Evolutionary conservation across 805 yeast species (phyloP).

Genomic region (Nakazawaea wyomingensis): DNA sequence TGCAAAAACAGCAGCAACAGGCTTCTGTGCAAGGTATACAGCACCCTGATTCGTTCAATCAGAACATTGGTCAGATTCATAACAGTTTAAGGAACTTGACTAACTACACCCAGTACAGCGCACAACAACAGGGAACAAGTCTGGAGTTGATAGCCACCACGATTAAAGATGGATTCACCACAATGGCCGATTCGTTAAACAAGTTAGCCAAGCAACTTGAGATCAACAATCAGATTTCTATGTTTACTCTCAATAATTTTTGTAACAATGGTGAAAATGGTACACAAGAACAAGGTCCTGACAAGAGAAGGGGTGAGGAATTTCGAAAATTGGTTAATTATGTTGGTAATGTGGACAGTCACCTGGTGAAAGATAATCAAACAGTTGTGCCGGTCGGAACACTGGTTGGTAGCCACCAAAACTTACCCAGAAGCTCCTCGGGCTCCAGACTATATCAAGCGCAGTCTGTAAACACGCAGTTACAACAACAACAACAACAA

Average conservation of each 20-base stretch:
- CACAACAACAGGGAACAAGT: conserved; percentile 1
- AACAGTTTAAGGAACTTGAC: conserved; percentile 8
- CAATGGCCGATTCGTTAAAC: conserved; percentile 3
- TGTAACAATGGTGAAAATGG: neutral
- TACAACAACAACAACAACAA: conserved; percentile 14
- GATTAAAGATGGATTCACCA: conserved; percentile 10
- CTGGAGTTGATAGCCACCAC: neutral
- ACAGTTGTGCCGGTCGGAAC: neutral
- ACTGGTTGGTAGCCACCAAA: neutral
- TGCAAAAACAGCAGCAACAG: conserved; percentile 1
- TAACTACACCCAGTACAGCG: conserved; percentile 6
- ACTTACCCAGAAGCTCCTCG: neutral
- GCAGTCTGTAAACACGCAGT: conserved; percentile 14
- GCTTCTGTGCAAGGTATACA: neutral
- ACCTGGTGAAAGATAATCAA: conserved; percentile 2
- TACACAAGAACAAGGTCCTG: neutral
- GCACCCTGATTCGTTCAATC: conserved; percentile 2
- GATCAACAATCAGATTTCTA: conserved; percentile 8
- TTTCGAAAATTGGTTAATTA: conserved; percentile 7
- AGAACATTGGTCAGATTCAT: conserved; percentile 6
- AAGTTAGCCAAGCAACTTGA: conserved; percentile 9
- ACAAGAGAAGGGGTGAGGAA: conserved; percentile 10
- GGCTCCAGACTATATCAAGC: neutral
- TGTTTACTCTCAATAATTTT: conserved; percentile 6
- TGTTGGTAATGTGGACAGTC: conserved; percentile 5